Conservation (phyloP, 2,329 filamentous ascomycete genomes). For the Lomentospora prolificans region DNA sequence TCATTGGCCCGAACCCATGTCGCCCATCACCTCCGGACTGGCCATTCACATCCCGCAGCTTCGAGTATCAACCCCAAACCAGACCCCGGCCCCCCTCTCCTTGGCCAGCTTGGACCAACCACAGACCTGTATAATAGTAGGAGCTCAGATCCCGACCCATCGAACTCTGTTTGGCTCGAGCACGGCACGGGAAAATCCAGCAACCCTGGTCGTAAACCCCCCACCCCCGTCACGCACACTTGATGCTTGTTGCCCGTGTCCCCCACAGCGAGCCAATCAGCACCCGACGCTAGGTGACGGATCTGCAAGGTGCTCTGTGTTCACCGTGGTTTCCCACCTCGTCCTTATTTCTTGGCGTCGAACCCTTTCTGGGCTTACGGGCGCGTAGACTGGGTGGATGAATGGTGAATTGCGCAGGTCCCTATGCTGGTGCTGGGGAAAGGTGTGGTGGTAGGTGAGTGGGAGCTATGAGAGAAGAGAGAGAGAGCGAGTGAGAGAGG, state of each 20-base stretch:
- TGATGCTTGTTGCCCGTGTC: neutral
- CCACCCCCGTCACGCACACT: neutral
- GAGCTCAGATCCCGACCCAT: neutral
- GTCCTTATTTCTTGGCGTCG: neutral
- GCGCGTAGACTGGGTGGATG: neutral
- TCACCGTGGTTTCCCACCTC: slow-evolving; percentile 1
- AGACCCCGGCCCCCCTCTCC: neutral
- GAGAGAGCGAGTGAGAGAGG: too few relatives aligned
- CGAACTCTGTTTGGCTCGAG: neutral
- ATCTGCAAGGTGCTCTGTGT: slow-evolving; percentile 1
- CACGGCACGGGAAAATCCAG: neutral
- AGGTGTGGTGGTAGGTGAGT: neutral
- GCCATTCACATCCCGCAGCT: neutral
- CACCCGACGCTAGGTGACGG: slow-evolving; percentile 3
- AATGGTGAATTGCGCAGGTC: neutral
- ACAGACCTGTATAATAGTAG: neutral
- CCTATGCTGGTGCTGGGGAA: neutral
- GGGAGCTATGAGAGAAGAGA: too few relatives aligned
- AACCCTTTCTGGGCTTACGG: neutral
- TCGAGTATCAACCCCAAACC: neutral
- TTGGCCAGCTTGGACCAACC: neutral
- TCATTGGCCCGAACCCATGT: slow-evolving; percentile 2
- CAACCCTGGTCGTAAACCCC: neutral
- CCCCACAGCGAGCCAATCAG: slow-evolving; percentile 3
- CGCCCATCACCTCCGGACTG: neutral